Conservation (phyloP, 108 stramenopile genomes). For the Cyclostephanos invisitatus region DNA sequence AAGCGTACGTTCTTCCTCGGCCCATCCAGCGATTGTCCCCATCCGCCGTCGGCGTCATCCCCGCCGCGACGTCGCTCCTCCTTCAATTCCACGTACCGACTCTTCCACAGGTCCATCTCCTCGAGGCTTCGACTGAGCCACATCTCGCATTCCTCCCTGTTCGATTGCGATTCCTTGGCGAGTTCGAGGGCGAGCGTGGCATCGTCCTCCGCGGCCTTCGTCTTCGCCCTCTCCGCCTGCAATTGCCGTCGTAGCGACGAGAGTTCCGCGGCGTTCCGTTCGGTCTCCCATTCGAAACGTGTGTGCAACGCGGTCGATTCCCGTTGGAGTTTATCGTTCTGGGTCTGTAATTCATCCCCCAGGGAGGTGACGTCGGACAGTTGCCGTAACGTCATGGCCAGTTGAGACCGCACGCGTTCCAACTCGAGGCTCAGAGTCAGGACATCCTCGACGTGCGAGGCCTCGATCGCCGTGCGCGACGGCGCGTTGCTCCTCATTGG, state of each 20-base stretch:
- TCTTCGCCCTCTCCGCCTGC: constrained; percentile 27
- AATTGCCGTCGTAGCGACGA: constrained; percentile 47
- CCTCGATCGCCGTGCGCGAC: constrained; percentile 19
- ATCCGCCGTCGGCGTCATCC: background rate
- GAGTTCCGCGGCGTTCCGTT: constrained; percentile 22
- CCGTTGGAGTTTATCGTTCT: constrained; percentile 44
- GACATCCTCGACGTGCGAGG: constrained; percentile 77
- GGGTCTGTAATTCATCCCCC: constrained; percentile 25
- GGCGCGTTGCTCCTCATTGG: constrained; percentile 14
- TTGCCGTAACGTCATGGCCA: constrained; percentile 54
- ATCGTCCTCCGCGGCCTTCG: constrained; percentile 86
- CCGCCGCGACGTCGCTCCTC: constrained; percentile 1
- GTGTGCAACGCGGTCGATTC: constrained; percentile 39
- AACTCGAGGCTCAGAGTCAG: constrained; percentile 68
- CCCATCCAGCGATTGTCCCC: background rate
- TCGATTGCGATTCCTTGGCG: constrained; percentile 69
- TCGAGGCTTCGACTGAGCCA: constrained; percentile 56
- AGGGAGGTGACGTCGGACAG: constrained; percentile 52
- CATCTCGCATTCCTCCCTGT: constrained; percentile 65
- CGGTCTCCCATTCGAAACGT: constrained; percentile 30
- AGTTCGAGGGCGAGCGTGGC: constrained; percentile 75
- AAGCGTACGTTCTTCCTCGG: constrained; percentile 14
- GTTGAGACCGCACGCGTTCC: constrained; percentile 62
- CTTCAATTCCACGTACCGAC: constrained; percentile 19
- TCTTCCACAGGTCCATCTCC: constrained; percentile 54